A percentile compares a stretch with the other conserved stretches of the same genome.
Conservation (phyloP, 2,329 filamentous ascomycete species). For the Aspergillus pseudoglaucus region DNA sequence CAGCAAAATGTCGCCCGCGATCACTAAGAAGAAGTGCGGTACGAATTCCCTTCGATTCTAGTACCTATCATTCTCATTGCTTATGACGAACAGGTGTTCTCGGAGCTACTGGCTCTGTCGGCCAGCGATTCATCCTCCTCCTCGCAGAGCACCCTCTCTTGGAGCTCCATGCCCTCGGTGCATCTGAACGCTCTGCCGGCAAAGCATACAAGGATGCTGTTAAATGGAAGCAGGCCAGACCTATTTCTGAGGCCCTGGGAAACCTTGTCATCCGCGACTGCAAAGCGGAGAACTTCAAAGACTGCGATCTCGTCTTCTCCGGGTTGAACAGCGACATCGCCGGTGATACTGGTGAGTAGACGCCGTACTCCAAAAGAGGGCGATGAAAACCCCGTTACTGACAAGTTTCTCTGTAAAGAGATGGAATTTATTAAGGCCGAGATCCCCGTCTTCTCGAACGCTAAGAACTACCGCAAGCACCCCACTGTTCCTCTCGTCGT, state of each 20-base stretch:
- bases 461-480: slow-evolving; percentile 92
- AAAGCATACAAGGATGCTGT: slow-evolving; percentile 95
- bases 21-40: slow-evolving; percentile 37
- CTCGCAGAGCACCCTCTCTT: slow-evolving; percentile 83
- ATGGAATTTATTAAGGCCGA: slow-evolving; percentile 85
- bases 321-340: slow-evolving; percentile 90
- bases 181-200: slow-evolving; percentile 79
- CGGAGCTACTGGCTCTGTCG: slow-evolving; percentile 88
- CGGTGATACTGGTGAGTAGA: slow-evolving; percentile 69
- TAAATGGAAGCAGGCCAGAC: slow-evolving; percentile 83
- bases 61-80: neutral
- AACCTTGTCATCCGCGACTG: slow-evolving; percentile 83
- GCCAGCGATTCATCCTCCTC: slow-evolving; percentile 90
- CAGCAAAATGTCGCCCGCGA: slow-evolving; percentile 22
- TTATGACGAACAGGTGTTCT: slow-evolving; percentile 57
- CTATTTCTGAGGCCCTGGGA: slow-evolving; percentile 69
- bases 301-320: slow-evolving; percentile 90
- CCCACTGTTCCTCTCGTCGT: slow-evolving; percentile 88
- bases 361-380: neutral
- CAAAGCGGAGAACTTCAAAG: slow-evolving; percentile 70
- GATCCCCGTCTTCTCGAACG: slow-evolving; percentile 91
- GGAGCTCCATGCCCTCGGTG: slow-evolving; percentile 79
- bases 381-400: slow-evolving; percentile 1
- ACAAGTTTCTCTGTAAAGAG: slow-evolving; percentile 47
- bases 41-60: slow-evolving; percentile 8